Evolutionary conservation across 2,329 filamentous ascomycete species (phyloP), one percentile per base, ranked within the genome.

Genomic region (Corynespora cassiicola): DNA sequence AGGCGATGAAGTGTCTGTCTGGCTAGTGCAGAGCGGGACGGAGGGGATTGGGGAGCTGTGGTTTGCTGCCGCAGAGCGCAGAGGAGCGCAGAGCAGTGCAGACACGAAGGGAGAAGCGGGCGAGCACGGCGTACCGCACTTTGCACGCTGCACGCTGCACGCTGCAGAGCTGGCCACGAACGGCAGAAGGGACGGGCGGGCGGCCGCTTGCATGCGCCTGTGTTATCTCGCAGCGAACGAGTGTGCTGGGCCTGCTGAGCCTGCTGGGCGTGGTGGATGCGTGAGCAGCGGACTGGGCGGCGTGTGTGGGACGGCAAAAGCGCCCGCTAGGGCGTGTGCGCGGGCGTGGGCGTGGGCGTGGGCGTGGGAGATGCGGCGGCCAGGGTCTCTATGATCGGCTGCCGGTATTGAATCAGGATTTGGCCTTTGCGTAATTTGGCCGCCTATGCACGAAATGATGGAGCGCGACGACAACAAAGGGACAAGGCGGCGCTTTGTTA

Each of bases 161-260:
- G n/a, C n/a, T n/a, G n/a, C n/a, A n/a, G n/a, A n/a, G n/a, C n/a
- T n/a, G n/a, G n/a, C n/a, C n/a, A n/a, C n/a, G n/a, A 8, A 17
- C n/a, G 23, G 31, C 34, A 28, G 36, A 21, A 24, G 29, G 6
- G 17, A 6, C 25, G 19, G 26, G n/a, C 21, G 20, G 28, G 25
- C 27, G 14, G 25, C 20, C 8, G 36, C 31, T 35, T 48, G 49
- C 49, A 52, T 45, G 42, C 45, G 45, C 34, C 41, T 31, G 37
- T 20, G 24, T 42, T 37, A 34, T 24, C 31, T 31, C 37, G 38
- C 39, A 41, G 39, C 31, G 34, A 35, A 36, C 30, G 20, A 33
- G 21, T n/a, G n/a, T n/a, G n/a, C n/a, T n/a, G n/a, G n/a, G n/a
- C n/a, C n/a, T n/a, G n/a, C n/a, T n/a, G n/a, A n/a, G n/a, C n/a